These are phyloP conservation scores for Macadamia integrifolia DNA, from an alignment of 164 flowering plant species.

Conservation along the genomic window DNA sequence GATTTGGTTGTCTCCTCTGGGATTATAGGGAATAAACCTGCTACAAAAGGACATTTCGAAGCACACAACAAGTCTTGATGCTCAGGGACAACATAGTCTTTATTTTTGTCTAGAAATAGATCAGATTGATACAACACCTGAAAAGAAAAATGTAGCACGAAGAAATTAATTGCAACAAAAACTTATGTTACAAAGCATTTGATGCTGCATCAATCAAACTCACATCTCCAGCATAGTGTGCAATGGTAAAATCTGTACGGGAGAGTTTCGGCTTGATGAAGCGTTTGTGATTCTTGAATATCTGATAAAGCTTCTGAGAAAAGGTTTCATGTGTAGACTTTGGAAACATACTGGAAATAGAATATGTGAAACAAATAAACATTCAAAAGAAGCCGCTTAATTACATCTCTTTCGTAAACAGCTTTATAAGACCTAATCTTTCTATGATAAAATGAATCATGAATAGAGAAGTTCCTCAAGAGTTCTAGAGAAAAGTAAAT, in stretches of 20 bases:
- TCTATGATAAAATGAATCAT: neutral
- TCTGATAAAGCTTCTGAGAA: constrained; percentile 79
- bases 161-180: constrained; percentile 8
- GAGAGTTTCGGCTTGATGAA: constrained; percentile 81
- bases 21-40: constrained; percentile 64
- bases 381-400: neutral
- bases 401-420: neutral
- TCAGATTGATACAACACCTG: constrained; percentile 84
- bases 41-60: constrained; percentile 72
- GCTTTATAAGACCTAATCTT: neutral
- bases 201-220: constrained; percentile 13
- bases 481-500: neutral
- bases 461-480: neutral
- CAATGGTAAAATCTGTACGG: constrained; percentile 65
- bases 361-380: constrained; percentile 2
- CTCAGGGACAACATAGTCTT: constrained; percentile 85
- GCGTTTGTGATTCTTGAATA: constrained; percentile 69
- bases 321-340: constrained; percentile 91
- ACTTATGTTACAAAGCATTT: constrained; percentile 4
- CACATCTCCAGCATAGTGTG: constrained; percentile 97
- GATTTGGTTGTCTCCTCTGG: constrained; percentile 63
- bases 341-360: constrained; percentile 79
- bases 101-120: constrained; percentile 88
- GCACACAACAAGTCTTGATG: constrained; percentile 77
- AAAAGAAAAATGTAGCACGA: constrained; percentile 20